Conservation (phyloP, 805 yeast species). For the Maudiozyma pseudohumilis region DNA sequence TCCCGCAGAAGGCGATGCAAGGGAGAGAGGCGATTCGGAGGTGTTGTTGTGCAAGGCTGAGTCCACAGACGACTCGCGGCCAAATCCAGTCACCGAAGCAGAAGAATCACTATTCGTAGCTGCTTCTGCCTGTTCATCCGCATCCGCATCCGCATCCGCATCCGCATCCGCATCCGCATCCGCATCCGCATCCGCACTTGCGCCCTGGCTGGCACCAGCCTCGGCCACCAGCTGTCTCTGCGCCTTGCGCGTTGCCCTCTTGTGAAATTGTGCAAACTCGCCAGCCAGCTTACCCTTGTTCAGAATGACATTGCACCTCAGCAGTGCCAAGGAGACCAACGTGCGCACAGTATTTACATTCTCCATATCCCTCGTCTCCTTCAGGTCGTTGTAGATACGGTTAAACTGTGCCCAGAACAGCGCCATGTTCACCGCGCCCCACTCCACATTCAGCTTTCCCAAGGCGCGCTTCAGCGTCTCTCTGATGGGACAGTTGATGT, state of each 20-base stretch:
- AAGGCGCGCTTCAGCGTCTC: constrained; percentile 7
- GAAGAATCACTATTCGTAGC: neutral
- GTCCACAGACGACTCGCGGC: constrained; percentile 5
- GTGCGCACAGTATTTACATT: constrained; percentile 11
- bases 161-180: neutral
- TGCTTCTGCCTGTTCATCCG: neutral
- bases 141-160: neutral
- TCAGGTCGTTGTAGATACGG: constrained; percentile 1
- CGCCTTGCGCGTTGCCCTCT: constrained; percentile 5
- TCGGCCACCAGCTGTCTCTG: neutral
- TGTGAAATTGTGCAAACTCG: constrained; percentile 9
- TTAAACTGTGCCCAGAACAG: constrained; percentile 16
- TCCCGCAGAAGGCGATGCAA: constrained; percentile 5
- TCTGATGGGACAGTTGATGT: constrained; percentile 6
- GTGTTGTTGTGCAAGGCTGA: neutral
- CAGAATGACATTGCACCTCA: constrained; percentile 14
- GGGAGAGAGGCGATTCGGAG: constrained; percentile 5
- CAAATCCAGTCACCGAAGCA: neutral
- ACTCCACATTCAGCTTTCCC: constrained; percentile 15
- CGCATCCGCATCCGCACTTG: neutral
- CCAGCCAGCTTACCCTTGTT: constrained; percentile 13
- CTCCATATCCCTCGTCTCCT: constrained; percentile 1
- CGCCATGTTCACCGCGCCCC: constrained; percentile 12
- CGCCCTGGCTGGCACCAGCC: neutral
- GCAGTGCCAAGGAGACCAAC: constrained; percentile 17